Percentiles rank a stretch among this genome's conserved stretches.
Conservation (phyloP, 148 eudicot species). For the Talinum fruticosum region DNA sequence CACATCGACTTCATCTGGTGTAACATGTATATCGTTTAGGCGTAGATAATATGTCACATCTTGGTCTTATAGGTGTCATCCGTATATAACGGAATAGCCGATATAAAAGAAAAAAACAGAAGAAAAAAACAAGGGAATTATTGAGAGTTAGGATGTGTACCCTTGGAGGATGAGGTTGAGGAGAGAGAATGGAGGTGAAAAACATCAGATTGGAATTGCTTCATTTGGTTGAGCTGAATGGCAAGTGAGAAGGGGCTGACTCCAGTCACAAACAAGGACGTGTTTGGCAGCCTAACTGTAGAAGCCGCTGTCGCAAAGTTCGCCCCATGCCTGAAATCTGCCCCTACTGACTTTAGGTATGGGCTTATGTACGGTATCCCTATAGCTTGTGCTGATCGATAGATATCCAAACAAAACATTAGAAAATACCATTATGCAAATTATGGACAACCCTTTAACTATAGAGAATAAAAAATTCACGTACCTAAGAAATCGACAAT, state of each 20-base stretch:
- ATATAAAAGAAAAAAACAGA: not conserved
- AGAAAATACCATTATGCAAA: no score
- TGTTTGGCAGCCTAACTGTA: conserved; percentile 61
- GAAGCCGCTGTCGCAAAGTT: conserved; percentile 89
- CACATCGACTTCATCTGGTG: no score
- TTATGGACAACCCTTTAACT: no score
- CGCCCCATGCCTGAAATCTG: conserved; percentile 74
- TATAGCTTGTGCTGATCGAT: conserved; percentile 54
- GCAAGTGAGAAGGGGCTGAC: conserved; percentile 86
- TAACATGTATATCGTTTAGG: no score
- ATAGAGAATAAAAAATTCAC: not conserved
- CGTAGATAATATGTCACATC: no score
- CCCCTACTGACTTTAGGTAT: conserved; percentile 77
- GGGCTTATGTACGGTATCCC: conserved; percentile 86
- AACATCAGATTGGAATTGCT: conserved; percentile 54
- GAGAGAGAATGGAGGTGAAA: conserved; percentile 32
- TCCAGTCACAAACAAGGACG: conserved; percentile 77
- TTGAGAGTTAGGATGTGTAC: conserved; percentile 10
- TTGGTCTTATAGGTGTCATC: no score
- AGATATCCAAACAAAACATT: not conserved
- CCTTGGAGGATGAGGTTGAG: conserved; percentile 24
- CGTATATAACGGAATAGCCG: no score
- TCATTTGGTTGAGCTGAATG: conserved; percentile 85
- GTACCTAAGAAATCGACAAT: conserved; percentile 79
- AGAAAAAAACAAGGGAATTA: not conserved